phyloP scores from a whole-genome alignment of 805 yeast species.

The Yamadazyma nakazawae region DNA sequence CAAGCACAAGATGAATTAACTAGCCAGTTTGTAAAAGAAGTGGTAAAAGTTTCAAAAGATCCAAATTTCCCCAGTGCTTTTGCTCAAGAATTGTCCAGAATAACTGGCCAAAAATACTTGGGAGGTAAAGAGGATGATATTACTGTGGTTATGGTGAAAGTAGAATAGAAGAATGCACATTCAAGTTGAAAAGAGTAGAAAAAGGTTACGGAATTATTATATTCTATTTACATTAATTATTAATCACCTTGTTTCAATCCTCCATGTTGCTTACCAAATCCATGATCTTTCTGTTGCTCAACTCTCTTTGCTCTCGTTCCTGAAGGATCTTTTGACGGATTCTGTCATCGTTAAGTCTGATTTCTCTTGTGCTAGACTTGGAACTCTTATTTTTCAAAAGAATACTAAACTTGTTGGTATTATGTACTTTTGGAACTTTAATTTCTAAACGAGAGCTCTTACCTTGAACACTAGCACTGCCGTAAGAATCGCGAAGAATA shows the following conservation, averaged over 20 bases:
- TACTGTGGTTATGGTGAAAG: constrained; percentile 73
- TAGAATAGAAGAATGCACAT: constrained; percentile 23
- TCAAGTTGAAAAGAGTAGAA: not conserved
- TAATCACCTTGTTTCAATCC: not conserved
- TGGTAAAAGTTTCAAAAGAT: constrained; percentile 68
- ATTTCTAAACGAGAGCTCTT: not conserved
- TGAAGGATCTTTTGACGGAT: constrained; percentile 52
- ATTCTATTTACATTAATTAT: not conserved
- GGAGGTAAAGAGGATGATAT: constrained; percentile 98
- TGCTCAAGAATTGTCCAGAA: constrained; percentile 67
- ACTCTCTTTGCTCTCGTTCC: constrained; percentile 48
- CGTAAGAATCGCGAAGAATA: constrained; percentile 51
- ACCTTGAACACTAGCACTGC: not conserved
- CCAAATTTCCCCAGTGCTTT: constrained; percentile 78
- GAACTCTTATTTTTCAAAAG: constrained; percentile 3
- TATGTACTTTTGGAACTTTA: not conserved
- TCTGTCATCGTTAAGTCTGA: constrained; percentile 35
- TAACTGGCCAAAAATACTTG: constrained; percentile 64
- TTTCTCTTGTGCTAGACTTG: constrained; percentile 9
- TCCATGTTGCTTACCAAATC: constrained; percentile 43
- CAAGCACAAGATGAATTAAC: constrained; percentile 35
- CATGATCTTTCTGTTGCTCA: constrained; percentile 57
- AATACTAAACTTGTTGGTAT: constrained; percentile 4
- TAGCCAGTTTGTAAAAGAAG: constrained; percentile 57
- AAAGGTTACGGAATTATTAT: not conserved